phyloP scores from a whole-genome alignment of 495 filamentous ascomycete species.

The Trichoderma reesei region DNA sequence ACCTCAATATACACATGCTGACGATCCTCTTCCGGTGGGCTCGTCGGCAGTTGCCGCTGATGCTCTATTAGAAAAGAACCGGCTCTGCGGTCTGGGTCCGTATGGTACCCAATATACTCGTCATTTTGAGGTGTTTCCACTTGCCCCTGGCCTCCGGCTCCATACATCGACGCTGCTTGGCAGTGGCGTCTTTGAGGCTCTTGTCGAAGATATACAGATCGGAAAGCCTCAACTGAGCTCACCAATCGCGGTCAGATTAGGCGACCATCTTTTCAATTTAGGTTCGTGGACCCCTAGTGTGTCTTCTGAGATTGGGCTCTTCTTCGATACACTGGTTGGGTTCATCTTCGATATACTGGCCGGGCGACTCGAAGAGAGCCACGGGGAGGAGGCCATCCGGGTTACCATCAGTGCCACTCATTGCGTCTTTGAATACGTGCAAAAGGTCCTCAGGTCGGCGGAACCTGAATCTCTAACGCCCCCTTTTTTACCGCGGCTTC shows the following conservation, averaged over 20 bases:
- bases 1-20: conserved; percentile 38
- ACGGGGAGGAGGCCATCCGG: background rate
- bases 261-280: conserved; percentile 49
- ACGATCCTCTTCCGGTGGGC: conserved; percentile 31
- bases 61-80: conserved; percentile 25
- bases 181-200: conserved; percentile 52
- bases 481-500: conserved; percentile 33
- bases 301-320: conserved; percentile 55
- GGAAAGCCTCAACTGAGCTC: conserved; percentile 20
- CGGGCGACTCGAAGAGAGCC: conserved; percentile 29
- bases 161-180: conserved; percentile 70
- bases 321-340: conserved; percentile 51
- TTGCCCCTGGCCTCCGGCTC: conserved; percentile 61
- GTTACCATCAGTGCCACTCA: conserved; percentile 23
- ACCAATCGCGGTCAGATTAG: conserved; percentile 31
- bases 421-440: conserved; percentile 33
- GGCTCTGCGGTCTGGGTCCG: conserved; percentile 46
- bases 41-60: conserved; percentile 12
- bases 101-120: conserved; percentile 59
- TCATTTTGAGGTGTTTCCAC: conserved; percentile 63
- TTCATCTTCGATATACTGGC: conserved; percentile 45
- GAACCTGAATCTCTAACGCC: conserved; percentile 19
- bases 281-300: conserved; percentile 58
- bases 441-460: conserved; percentile 27
- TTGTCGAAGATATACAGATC: conserved; percentile 23